phyloP scores from a whole-genome alignment of 768 basidiomycete genomes.

The Russula virescens region DNA sequence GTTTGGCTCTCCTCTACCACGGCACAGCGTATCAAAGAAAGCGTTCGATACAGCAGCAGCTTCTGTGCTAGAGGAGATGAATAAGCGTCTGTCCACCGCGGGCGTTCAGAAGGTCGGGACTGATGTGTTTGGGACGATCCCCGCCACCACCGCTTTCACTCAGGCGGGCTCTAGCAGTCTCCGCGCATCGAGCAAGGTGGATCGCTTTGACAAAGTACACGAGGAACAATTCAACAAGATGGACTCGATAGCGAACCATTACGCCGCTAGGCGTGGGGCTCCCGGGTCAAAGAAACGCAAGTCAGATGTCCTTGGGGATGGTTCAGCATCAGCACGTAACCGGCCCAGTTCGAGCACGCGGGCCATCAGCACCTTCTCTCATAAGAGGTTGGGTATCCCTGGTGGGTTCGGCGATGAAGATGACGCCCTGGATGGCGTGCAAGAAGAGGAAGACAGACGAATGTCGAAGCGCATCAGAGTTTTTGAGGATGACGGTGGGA shows the following conservation, averaged over 20 bases:
- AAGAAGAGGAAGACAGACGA: conserved; percentile 35
- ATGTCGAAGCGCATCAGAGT: conserved; percentile 43
- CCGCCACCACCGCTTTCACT: neutral
- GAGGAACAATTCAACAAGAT: conserved; percentile 65
- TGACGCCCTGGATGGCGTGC: conserved; percentile 35
- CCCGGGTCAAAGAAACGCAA: conserved; percentile 38
- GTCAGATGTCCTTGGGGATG: conserved; percentile 47
- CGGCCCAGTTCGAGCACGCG: conserved; percentile 34
- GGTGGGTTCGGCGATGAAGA: conserved; percentile 52
- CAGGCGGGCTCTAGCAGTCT: conserved; percentile 6
- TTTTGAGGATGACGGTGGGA: conserved; percentile 31
- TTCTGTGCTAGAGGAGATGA: conserved; percentile 80
- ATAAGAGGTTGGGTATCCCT: conserved; percentile 42
- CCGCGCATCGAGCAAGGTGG: conserved; percentile 14
- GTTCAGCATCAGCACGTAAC: conserved; percentile 28
- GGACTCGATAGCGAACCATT: conserved; percentile 63
- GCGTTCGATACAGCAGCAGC: conserved; percentile 62
- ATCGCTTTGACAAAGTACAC: conserved; percentile 54
- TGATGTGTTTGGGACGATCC: conserved; percentile 38
- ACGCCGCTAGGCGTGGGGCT: conserved; percentile 38
- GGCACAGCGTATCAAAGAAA: conserved; percentile 54
- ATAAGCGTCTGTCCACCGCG: conserved; percentile 54
- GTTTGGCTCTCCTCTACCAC: conserved; percentile 71
- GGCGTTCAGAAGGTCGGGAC: conserved; percentile 47
- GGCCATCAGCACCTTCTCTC: too few species aligned